Percentiles rank a stretch among this genome's conserved stretches.
These are phyloP conservation scores for Phialophora expanda DNA, from an alignment of 2,329 filamentous ascomycete species.

Conservation along the genomic window DNA sequence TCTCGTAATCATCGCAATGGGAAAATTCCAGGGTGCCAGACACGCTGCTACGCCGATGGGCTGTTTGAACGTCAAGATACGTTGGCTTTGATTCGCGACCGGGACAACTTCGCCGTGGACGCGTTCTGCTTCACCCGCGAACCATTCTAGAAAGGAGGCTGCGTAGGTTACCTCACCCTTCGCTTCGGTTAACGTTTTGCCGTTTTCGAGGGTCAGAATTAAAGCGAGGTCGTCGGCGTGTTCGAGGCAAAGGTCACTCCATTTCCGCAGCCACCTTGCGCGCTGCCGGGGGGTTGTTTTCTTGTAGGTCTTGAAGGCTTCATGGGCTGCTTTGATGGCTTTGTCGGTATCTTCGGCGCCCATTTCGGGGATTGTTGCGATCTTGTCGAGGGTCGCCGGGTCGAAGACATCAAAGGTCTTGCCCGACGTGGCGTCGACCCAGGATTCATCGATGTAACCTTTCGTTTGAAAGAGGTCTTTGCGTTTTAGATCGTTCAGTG, in stretches of 20 bases:
- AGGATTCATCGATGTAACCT: constrained; percentile 51
- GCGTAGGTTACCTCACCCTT: constrained; percentile 56
- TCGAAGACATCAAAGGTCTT: constrained; percentile 88
- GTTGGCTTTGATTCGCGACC: constrained; percentile 70
- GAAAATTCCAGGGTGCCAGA: constrained; percentile 91
- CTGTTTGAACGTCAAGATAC: constrained; percentile 79
- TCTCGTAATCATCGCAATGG: constrained; percentile 69
- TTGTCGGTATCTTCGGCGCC: constrained; percentile 73
- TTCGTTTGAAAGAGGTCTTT: constrained; percentile 41
- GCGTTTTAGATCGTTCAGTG: constrained; percentile 36
- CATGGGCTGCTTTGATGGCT: constrained; percentile 79
- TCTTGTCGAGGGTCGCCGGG: constrained; percentile 78
- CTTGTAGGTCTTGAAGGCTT: constrained; percentile 68
- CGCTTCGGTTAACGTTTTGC: constrained; percentile 61
- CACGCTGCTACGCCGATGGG: constrained; percentile 82
- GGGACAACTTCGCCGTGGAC: constrained; percentile 60
- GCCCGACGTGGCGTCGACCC: constrained; percentile 81
- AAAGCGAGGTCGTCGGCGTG: constrained; percentile 64
- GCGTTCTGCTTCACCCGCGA: constrained; percentile 58
- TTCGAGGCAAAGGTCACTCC: constrained; percentile 69
- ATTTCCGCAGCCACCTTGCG: constrained; percentile 67
- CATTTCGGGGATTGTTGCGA: constrained; percentile 84
- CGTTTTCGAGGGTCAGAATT: constrained; percentile 65
- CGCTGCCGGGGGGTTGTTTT: constrained; percentile 66
- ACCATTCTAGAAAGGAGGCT: constrained; percentile 59